These are phyloP conservation scores for Colletotrichum nymphaeae DNA, from an alignment of 2,329 filamentous ascomycete genomes.

Conservation along the genomic window DNA sequence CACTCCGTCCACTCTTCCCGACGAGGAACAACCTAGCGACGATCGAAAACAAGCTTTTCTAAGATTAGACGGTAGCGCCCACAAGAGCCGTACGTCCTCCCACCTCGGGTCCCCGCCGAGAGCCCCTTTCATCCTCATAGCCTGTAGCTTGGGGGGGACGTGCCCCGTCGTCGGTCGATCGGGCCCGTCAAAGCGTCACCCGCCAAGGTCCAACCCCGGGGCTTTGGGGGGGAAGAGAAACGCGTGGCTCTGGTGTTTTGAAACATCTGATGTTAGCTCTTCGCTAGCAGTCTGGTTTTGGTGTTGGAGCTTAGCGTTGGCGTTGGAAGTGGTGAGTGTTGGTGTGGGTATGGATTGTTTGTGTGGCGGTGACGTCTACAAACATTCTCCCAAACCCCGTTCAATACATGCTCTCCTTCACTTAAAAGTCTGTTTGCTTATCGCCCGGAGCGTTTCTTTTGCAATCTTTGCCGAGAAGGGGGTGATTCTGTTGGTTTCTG, in stretches of 20 bases:
- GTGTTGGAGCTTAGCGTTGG: not conserved
- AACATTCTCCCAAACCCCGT: not conserved
- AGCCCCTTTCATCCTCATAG: slow-evolving; percentile 3
- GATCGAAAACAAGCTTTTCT: not conserved
- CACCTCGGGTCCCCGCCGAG: not conserved
- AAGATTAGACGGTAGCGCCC: slow-evolving; percentile 12
- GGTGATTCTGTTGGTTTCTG: not conserved
- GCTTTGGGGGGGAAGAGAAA: not conserved
- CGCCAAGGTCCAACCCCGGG: not conserved
- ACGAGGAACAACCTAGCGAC: not conserved
- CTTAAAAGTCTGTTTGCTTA: not conserved
- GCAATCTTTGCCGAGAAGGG: not conserved
- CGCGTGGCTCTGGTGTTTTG: slow-evolving; percentile 7
- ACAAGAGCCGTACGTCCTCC: not conserved
- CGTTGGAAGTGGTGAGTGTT: not conserved
- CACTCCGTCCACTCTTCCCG: not conserved
- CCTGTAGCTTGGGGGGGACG: not conserved
- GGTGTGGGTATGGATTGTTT: not conserved
- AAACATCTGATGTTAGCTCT: slow-evolving; percentile 13
- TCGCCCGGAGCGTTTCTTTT: not conserved
- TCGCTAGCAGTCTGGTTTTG: not conserved
- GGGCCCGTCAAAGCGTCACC: slow-evolving; percentile 19
- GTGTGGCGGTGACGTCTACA: not conserved
- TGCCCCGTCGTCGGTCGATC: not conserved
- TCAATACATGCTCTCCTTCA: not conserved